phyloP scores from a whole-genome alignment of 2,329 filamentous ascomycete genomes.

The Fusarium sp. region DNA sequence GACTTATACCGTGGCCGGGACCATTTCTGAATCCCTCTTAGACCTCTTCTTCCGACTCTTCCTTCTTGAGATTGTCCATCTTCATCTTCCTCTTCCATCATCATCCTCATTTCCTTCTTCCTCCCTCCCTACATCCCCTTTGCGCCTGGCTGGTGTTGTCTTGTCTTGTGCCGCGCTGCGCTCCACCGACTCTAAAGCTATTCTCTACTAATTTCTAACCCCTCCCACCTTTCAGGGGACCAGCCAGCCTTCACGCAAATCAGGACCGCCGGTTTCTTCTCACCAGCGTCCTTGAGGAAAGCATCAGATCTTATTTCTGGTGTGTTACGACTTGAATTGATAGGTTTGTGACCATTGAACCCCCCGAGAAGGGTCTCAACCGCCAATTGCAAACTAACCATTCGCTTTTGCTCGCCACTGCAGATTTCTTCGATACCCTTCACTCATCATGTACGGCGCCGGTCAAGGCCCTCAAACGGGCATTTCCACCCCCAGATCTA shows the following conservation, averaged over 20 bases:
- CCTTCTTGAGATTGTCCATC: conserved; percentile 44
- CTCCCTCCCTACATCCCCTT: conserved; percentile 33
- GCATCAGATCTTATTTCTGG: conserved; percentile 38
- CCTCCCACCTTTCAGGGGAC: conserved; percentile 42
- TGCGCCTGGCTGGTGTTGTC: conserved; percentile 45
- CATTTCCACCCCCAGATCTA: conserved; percentile 95
- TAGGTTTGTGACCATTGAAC: conserved; percentile 45
- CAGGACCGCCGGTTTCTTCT: conserved; percentile 41
- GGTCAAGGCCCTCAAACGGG: conserved; percentile 89
- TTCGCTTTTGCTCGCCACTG: conserved; percentile 8
- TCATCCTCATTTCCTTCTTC: conserved; percentile 31
- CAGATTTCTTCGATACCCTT: conserved; percentile 56
- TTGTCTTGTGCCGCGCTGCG: conserved; percentile 39
- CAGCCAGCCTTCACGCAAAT: conserved; percentile 43
- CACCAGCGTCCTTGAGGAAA: conserved; percentile 44
- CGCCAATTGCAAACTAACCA: conserved; percentile 28
- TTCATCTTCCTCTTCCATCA: conserved; percentile 39
- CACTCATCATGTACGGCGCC: conserved; percentile 83
- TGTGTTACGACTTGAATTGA: conserved; percentile 46
- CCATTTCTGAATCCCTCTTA: conserved; percentile 40
- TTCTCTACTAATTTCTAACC: conserved; percentile 44
- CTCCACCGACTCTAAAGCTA: conserved; percentile 43
- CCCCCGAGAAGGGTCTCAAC: neutral
- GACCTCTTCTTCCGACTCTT: conserved; percentile 40
- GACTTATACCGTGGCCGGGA: conserved; percentile 46